phyloP scores from a whole-genome alignment of 768 basidiomycete species.

The Mycena chlorophos region DNA sequence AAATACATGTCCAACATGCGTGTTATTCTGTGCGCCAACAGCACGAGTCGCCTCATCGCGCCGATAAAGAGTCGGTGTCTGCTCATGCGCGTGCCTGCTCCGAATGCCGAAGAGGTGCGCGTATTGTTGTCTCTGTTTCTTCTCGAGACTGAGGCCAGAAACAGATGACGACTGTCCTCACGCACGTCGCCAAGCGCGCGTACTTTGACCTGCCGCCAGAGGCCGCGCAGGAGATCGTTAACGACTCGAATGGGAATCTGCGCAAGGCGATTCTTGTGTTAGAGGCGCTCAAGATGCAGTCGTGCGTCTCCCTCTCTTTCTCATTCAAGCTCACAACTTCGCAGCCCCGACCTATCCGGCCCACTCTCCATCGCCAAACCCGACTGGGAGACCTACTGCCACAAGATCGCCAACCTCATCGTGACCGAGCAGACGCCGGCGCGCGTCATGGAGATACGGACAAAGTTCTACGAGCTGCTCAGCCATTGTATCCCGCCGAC shows the following conservation, averaged over 20 bases:
- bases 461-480: constrained; percentile 91
- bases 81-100: constrained; percentile 90
- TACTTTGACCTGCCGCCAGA: constrained; percentile 80
- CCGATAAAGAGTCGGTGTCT: constrained; percentile 96
- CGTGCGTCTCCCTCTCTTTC: constrained; percentile 48
- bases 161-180: constrained; percentile 80
- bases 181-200: constrained; percentile 77
- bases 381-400: constrained; percentile 99
- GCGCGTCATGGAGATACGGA: constrained; percentile 87
- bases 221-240: constrained; percentile 71
- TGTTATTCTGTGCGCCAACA: constrained; percentile 94
- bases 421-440: constrained; percentile 86
- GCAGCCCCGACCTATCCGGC: constrained; percentile 80
- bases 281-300: constrained; percentile 96
- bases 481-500: constrained; percentile 97
- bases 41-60: constrained; percentile 92
- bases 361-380: constrained; percentile 86
- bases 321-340: background rate
- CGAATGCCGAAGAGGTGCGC: constrained; percentile 69
- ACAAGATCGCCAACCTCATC: constrained; percentile 88
- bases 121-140: background rate
- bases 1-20: constrained; percentile 99
- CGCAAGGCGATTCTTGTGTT: constrained; percentile 93
- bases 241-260: constrained; percentile 85
- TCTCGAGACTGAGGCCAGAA: background rate